Base-by-base conservation (phyloP, 805 yeast genomes). In the Ascoidea asiatica region DNA sequence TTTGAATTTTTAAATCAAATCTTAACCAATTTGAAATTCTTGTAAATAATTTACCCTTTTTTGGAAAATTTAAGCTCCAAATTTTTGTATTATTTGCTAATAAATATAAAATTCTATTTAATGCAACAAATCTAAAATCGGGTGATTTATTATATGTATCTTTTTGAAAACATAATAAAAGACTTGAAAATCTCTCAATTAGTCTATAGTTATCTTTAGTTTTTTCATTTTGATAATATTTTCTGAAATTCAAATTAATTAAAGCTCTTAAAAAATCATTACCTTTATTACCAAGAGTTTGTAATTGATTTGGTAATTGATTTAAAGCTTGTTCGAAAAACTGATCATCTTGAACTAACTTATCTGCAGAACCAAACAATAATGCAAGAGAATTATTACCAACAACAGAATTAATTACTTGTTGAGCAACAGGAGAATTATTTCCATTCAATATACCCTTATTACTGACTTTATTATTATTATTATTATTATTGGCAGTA, bases 1-100 rank as follows among this genome's bases (percentile, higher is more conserved):
- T 44, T 19, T 47, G 42, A 22, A 33, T 40, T 5, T 43, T 40
- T 35, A 46, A 39, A 41, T 48, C 51, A 39, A 44, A 48, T 38
- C 51, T 40, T 7, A 48, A 21, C 51, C 51, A 48, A 22, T 48
- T 48, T n/a, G 51, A 48, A 15, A 48, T 39, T 38, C 51, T 40
- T 19, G 43, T 48, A 40, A 48, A 48, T 20, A 48, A 33, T 37
- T 48, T 48, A 21, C 37, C 40, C 23, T 44, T 46, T 18, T 44
- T 48, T 7, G 44, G 19, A 38, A 37, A 48, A n/a, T 44, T 45
- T 5, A 29, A 36, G 13, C 46, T 47, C 29, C 47, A 48, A n/a
- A 43, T 37, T 17, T 18, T 39, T 13, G 42, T 44, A 40, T 21
- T 22, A 18, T 21, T 20, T 13, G 22, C 42, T 15, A 20, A 23